phyloP scores from a whole-genome alignment of 225 moss, liverwort and hornwort genomes.

The Polytrichum commune region DNA sequence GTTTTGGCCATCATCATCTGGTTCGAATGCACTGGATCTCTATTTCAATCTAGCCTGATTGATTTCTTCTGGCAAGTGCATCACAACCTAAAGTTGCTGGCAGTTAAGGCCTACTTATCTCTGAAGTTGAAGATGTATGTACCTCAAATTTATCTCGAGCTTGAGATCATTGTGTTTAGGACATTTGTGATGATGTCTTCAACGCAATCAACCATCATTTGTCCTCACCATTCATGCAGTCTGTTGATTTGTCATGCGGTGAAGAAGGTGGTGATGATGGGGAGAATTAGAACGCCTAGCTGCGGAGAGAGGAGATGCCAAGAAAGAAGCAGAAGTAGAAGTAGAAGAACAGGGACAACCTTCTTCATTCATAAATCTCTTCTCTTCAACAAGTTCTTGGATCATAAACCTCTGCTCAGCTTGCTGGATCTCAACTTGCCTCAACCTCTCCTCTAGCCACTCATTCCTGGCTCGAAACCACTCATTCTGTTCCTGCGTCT shows the following conservation, averaged over 20 bases:
- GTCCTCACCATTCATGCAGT: too few relatives aligned
- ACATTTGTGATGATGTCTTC: too few relatives aligned
- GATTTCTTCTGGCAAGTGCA: too few relatives aligned
- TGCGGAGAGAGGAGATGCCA: neutral
- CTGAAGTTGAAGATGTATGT: too few relatives aligned
- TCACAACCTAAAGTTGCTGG: too few relatives aligned
- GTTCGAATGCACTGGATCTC: too few relatives aligned
- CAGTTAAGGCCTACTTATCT: too few relatives aligned
- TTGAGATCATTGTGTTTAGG: too few relatives aligned
- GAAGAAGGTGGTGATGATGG: neutral
- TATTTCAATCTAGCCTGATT: too few relatives aligned
- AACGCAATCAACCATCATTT: too few relatives aligned
- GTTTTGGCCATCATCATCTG: too few relatives aligned
- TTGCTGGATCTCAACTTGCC: slow-evolving; percentile 5
- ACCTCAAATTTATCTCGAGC: too few relatives aligned
- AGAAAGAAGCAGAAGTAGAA: neutral
- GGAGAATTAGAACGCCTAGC: neutral
- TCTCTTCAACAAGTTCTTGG: neutral
- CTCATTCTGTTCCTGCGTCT: slow-evolving; percentile 1
- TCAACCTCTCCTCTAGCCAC: slow-evolving; percentile 5
- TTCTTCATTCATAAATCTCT: neutral
- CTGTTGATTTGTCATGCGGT: slow-evolving; percentile 2
- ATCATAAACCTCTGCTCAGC: slow-evolving; percentile 6
- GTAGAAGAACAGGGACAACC: neutral
- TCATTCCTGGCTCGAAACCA: slow-evolving; percentile 9